Evolutionary conservation across 805 yeast species (phyloP).

Genomic region (Zygoascus biomembranicola): DNA sequence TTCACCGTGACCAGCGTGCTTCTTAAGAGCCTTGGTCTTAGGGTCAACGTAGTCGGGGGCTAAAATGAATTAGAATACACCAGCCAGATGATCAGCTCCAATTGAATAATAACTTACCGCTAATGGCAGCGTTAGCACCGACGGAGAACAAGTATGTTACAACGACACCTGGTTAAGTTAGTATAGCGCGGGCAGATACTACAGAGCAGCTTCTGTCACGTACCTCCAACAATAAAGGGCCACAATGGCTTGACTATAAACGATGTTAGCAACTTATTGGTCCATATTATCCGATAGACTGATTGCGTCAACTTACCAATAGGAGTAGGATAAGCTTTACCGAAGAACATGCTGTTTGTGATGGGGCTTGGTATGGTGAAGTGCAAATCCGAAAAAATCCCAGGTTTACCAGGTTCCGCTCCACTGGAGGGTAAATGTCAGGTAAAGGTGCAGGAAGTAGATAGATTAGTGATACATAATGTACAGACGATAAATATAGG

Average conservation of each 20-base stretch:
- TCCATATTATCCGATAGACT: background rate
- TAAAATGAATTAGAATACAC: background rate
- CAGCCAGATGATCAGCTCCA: background rate
- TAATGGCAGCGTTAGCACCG: conserved; percentile 4
- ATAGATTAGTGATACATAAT: background rate
- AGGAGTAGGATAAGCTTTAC: conserved; percentile 5
- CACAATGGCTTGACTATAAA: conserved; percentile 4
- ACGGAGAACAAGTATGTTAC: background rate
- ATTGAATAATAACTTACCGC: conserved; percentile 1
- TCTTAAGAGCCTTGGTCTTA: conserved; percentile 1
- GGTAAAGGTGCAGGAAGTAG: background rate
- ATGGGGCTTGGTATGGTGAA: background rate
- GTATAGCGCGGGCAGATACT: background rate
- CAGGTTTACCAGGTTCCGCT: no score
- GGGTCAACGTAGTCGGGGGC: conserved; percentile 3
- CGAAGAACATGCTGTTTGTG: background rate
- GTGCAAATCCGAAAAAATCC: background rate
- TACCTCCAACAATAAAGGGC: conserved; percentile 5
- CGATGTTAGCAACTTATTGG: background rate
- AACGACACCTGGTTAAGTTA: conserved; percentile 1
- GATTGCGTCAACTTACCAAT: background rate
- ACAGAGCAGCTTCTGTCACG: background rate
- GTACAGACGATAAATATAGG: background rate
- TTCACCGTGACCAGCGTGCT: conserved; percentile 1
- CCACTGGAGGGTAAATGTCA: background rate